Evolutionary conservation across 1,139 yeast genomes (phyloP).

Genomic region (Candida albicans): DNA sequence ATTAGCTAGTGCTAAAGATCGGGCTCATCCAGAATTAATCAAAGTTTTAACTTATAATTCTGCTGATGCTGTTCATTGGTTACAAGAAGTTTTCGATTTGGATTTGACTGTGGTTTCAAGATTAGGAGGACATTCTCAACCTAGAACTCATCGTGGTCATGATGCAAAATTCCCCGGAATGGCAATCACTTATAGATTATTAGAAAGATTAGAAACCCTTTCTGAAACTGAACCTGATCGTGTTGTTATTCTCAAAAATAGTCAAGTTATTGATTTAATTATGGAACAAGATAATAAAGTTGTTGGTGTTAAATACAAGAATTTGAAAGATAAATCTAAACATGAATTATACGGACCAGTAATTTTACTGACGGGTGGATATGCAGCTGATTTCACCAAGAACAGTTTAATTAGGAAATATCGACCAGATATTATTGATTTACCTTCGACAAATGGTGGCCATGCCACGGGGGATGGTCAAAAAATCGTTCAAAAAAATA

Average conservation of each 20-base stretch:
- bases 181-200: constrained; percentile 67
- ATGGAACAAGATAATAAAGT: constrained; percentile 32
- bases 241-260: constrained; percentile 51
- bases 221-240: constrained; percentile 52
- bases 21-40: constrained; percentile 57
- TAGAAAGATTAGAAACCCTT: constrained; percentile 52
- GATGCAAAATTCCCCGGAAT: constrained; percentile 70
- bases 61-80: constrained; percentile 69
- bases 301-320: constrained; percentile 50
- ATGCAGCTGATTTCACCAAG: constrained; percentile 59
- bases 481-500: constrained; percentile 52
- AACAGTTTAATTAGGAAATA: constrained; percentile 51
- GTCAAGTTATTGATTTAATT: constrained; percentile 57
- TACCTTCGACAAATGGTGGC: constrained; percentile 73
- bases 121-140: constrained; percentile 72
- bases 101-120: constrained; percentile 67
- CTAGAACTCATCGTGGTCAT: constrained; percentile 74
- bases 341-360: constrained; percentile 52
- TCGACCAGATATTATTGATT: constrained; percentile 60
- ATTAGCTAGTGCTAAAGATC: constrained; percentile 59
- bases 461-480: constrained; percentile 83
- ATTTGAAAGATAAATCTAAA: constrained; percentile 35
- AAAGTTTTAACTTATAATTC: constrained; percentile 53
- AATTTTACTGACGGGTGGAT: constrained; percentile 81
- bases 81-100: constrained; percentile 59